Percentiles rank a stretch among this genome's conserved stretches.
Conservation (phyloP, 176 grass and related monocot species). For the Typha latifolia region DNA sequence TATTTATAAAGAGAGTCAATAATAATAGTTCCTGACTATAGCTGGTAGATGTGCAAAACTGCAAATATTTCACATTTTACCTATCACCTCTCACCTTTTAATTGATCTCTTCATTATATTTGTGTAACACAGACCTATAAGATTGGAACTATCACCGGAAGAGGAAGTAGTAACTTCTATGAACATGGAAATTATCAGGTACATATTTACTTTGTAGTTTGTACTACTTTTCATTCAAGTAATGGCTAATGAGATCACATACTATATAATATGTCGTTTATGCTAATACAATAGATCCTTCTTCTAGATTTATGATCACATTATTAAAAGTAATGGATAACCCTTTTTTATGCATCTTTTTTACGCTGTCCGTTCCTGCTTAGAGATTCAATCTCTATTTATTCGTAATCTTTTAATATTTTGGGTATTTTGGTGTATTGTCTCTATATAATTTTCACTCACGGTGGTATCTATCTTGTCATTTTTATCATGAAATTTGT, state of each 20-base stretch:
- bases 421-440: too few species aligned
- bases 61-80: background rate
- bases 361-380: too few species aligned
- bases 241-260: background rate
- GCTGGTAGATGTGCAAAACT: background rate
- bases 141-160: slow-evolving; percentile 87
- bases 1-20: too few species aligned
- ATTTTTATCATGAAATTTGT: too few species aligned
- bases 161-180: slow-evolving; percentile 90
- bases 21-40: too few species aligned
- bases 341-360: too few species aligned
- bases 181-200: slow-evolving; percentile 89
- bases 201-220: background rate
- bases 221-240: background rate
- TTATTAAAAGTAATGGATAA: too few species aligned
- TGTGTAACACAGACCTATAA: slow-evolving; percentile 52
- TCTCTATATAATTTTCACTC: too few species aligned
- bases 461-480: too few species aligned
- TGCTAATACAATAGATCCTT: background rate
- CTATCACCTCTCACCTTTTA: background rate
- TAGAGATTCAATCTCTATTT: too few species aligned
- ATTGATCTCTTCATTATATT: slow-evolving; percentile 20
- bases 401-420: too few species aligned
- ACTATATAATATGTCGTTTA: background rate
- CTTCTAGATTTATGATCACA: too few species aligned